Evolutionary conservation across 2,329 filamentous ascomycete genomes (phyloP).

Genomic region (Pestalotiopsis sp.): DNA sequence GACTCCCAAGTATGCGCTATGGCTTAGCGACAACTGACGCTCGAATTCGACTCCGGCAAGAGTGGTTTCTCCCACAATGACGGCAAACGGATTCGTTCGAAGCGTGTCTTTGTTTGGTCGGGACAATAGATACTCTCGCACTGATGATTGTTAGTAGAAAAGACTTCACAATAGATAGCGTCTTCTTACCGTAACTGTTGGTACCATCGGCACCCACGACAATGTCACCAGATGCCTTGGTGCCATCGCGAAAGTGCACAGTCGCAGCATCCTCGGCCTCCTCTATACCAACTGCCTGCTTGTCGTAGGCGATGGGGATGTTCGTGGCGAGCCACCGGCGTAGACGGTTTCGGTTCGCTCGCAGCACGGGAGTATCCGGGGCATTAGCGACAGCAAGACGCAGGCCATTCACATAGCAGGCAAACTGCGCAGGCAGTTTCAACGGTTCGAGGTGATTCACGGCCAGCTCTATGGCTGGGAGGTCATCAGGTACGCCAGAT

Average conservation of each 20-base stretch:
- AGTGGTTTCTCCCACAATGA: slow-evolving; percentile 25
- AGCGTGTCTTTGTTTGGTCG: slow-evolving; percentile 22
- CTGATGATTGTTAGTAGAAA: slow-evolving; percentile 16
- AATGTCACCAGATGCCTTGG: slow-evolving; percentile 25
- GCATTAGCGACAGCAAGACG: background rate
- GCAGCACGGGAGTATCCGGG: background rate
- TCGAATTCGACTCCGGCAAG: slow-evolving; percentile 26
- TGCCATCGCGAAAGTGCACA: slow-evolving; percentile 29
- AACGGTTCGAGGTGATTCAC: slow-evolving; percentile 1
- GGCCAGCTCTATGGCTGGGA: background rate
- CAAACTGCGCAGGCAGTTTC: slow-evolving; percentile 5
- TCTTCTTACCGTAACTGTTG: slow-evolving; percentile 25
- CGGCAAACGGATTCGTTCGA: slow-evolving; percentile 19
- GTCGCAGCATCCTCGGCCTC: slow-evolving; percentile 19
- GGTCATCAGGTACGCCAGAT: background rate
- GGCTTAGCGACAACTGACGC: slow-evolving; percentile 27
- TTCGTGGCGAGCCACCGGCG: slow-evolving; percentile 28
- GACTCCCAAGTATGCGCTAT: slow-evolving; percentile 23
- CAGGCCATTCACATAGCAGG: background rate
- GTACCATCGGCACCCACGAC: slow-evolving; percentile 31
- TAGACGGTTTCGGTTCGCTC: slow-evolving; percentile 25
- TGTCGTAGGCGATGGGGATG: slow-evolving; percentile 28
- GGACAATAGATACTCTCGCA: slow-evolving; percentile 25
- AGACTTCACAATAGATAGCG: background rate
- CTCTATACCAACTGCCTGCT: slow-evolving; percentile 22